Base-by-base conservation (phyloP, 2,329 filamentous ascomycete genomes). In the Colletotrichum tofieldiae region DNA sequence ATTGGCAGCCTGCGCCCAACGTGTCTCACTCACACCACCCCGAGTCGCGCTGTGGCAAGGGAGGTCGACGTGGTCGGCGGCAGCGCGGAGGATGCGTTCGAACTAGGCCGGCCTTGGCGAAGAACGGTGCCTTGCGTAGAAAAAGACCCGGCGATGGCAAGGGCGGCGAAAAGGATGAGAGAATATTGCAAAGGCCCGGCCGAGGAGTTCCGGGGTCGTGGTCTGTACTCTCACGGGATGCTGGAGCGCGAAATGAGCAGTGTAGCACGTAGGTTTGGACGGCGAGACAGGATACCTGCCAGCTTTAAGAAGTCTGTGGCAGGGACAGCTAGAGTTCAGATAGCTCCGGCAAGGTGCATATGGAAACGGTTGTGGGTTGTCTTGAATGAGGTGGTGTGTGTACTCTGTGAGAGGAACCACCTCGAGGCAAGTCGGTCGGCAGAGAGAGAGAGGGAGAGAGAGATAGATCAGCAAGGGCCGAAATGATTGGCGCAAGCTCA, bases 11-110 rank as follows among this genome's bases (percentile, higher is more conserved):
- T 64, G 70, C 60, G 66, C 65, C 65, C 65, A 41, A 29, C 32
- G 65, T 70, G 70, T 72, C 65, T 72, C 70, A 70, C 65, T 70
- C 70, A 56, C 70, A 70, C 70, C 70, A 70, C 52, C 47, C 52
- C 70, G 60, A 60, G 39, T 69, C 65, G 54, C 60, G 54, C 59
- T 49, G 32, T 60, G 65, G 59, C 65, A 72, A 72, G 70, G 70
- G 70, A 70, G 18, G 49, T 32, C 37, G 51, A 52, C 52, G 65
- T 56, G 49, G 64, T 45, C 52, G 59, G 51, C 69, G 58, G 37
- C 43, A 49, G 67, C 56, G 51, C 20, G 39, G 37, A 51, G 26
- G 43, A 51, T 56, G 11, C 47, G 55, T 43, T 54, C 29, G 41
- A 35, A 43, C 45, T 29, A 63, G n/a, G 35, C 37, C n/a, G 49